A percentile compares a stretch with the other conserved stretches of the same genome.
Evolutionary conservation across 1,139 yeast genomes (phyloP).

Genomic region (Pneumocystis canis): DNA sequence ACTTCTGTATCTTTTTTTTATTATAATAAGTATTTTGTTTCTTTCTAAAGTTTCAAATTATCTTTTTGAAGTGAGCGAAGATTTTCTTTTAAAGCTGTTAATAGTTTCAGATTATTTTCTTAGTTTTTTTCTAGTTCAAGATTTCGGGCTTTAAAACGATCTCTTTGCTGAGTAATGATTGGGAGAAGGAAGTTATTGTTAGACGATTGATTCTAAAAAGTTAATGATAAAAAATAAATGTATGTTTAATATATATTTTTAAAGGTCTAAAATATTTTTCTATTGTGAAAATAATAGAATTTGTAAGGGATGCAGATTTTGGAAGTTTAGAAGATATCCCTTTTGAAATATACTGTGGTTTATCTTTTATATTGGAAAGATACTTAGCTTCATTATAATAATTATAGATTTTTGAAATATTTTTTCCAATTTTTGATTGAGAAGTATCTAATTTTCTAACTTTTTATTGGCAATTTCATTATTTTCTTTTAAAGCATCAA

Average conservation of each 20-base stretch:
- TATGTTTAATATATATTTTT: background rate
- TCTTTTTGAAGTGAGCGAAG: constrained; percentile 52
- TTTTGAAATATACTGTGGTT: background rate
- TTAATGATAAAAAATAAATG: background rate
- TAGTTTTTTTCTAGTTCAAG: constrained; percentile 71
- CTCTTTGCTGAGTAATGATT: constrained; percentile 86
- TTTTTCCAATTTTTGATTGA: constrained; percentile 59
- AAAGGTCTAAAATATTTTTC: background rate
- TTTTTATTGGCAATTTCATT: constrained; percentile 26
- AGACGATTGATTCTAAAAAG: background rate
- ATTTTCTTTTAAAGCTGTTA: constrained; percentile 49
- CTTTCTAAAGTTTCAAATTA: constrained; percentile 65
- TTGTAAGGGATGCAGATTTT: background rate
- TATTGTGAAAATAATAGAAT: background rate
- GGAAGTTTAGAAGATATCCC: background rate
- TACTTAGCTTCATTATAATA: too few species aligned
- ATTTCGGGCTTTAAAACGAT: constrained; percentile 68
- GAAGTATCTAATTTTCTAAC: constrained; percentile 26
- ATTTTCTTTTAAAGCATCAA: constrained; percentile 20
- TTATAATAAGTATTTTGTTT: constrained; percentile 50
- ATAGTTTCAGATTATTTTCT: constrained; percentile 43
- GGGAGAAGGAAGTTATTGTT: constrained; percentile 43
- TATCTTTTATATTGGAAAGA: background rate
- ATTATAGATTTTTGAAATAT: constrained; percentile 38
- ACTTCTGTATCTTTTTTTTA: constrained; percentile 4